Percentiles rank a stretch among this genome's conserved stretches.
Conservation (phyloP, 176 grass and related monocot species). For the Ensete glaucum region DNA sequence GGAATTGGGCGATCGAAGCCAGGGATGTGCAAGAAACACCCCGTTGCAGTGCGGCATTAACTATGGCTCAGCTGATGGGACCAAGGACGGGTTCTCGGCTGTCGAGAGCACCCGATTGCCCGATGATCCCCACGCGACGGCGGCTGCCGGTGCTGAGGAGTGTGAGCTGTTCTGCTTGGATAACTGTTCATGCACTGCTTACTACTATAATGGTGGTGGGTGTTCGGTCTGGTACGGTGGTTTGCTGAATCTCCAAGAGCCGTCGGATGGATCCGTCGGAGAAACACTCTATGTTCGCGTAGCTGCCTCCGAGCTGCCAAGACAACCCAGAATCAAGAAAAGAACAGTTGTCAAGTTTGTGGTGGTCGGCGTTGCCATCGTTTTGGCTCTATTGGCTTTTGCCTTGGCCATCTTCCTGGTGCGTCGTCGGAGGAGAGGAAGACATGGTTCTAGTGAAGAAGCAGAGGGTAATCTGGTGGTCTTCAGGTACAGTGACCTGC, state of each 20-base stretch:
- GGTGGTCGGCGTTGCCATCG: constrained; percentile 1
- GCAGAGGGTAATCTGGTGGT: constrained; percentile 6
- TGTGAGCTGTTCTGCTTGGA: constrained; percentile 32
- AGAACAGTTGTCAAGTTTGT: background rate
- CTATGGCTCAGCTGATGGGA: background rate
- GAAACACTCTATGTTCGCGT: constrained; percentile 42
- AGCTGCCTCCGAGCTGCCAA: constrained; percentile 27
- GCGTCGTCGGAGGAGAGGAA: constrained; percentile 14
- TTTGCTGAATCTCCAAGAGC: constrained; percentile 43
- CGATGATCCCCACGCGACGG: constrained; percentile 15
- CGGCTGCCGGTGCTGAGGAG: constrained; percentile 19
- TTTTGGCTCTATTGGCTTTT: constrained; percentile 11
- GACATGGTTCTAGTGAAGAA: background rate
- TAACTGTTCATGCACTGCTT: constrained; percentile 48
- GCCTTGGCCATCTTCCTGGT: constrained; percentile 6
- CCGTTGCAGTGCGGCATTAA: constrained; percentile 28
- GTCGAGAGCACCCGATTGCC: constrained; percentile 32
- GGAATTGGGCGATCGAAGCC: constrained; percentile 32
- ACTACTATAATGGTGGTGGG: constrained; percentile 24
- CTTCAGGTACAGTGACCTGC: constrained; percentile 34
- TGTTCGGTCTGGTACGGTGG: constrained; percentile 37
- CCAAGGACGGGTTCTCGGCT: constrained; percentile 35
- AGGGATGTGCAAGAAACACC: constrained; percentile 38
- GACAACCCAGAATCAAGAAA: constrained; percentile 11
- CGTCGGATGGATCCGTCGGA: constrained; percentile 16